phyloP scores from a whole-genome alignment of 768 basidiomycete genomes.

The Phylloporus arenicola region DNA sequence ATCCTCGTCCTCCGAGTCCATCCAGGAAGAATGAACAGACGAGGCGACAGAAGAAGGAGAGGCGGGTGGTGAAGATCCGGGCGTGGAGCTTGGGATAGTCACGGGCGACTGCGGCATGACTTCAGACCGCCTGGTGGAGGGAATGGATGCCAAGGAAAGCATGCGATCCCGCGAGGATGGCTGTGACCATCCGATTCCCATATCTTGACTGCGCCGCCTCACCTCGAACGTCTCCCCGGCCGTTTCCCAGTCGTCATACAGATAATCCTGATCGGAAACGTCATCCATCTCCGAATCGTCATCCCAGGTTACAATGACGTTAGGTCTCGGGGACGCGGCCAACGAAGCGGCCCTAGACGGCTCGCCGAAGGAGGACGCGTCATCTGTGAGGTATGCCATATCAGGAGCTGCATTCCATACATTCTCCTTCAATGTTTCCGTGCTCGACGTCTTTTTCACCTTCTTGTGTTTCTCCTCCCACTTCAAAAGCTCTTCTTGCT shows the following conservation, averaged over 20 bases:
- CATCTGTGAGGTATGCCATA: slow-evolving; percentile 14
- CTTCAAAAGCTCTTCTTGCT: slow-evolving; percentile 49
- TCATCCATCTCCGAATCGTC: slow-evolving; percentile 13
- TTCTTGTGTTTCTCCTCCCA: slow-evolving; percentile 41
- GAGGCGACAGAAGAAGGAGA: slow-evolving; percentile 15
- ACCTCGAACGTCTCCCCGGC: not conserved
- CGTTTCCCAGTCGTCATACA: not conserved
- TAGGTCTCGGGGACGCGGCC: slow-evolving; percentile 18
- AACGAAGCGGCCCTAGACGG: slow-evolving; percentile 14
- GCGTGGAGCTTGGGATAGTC: slow-evolving; percentile 18
- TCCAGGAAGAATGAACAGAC: slow-evolving; percentile 2
- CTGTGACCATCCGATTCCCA: not conserved
- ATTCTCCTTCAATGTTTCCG: slow-evolving; percentile 37
- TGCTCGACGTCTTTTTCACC: slow-evolving; percentile 34
- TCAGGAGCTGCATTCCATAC: slow-evolving; percentile 4
- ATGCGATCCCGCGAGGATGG: slow-evolving; percentile 4
- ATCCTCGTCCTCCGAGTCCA: slow-evolving; percentile 15
- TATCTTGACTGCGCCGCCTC: not conserved
- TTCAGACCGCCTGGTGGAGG: slow-evolving; percentile 20
- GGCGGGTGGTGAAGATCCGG: slow-evolving; percentile 11
- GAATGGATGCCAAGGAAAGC: slow-evolving; percentile 26
- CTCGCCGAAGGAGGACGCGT: slow-evolving; percentile 13
- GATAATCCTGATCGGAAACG: not conserved
- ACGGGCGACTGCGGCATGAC: slow-evolving; percentile 20
- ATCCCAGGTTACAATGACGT: slow-evolving; percentile 10